phyloP scores from a whole-genome alignment of 768 basidiomycete genomes.

The Amanita brunnescens region DNA sequence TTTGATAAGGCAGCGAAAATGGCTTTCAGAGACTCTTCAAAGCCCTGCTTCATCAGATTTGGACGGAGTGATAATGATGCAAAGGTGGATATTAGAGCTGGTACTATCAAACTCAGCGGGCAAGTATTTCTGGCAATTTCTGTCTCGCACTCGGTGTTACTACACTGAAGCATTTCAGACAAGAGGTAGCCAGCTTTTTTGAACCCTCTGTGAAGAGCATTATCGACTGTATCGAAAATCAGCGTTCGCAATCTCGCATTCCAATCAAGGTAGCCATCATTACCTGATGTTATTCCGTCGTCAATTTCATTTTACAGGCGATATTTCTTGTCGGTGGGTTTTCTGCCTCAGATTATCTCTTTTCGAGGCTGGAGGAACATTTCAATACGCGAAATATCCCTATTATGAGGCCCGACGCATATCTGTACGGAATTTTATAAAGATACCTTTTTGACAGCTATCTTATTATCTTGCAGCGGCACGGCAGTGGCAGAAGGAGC shows the following conservation, averaged over 20 bases:
- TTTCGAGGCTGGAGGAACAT: slow-evolving; percentile 26
- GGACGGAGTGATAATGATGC: slow-evolving; percentile 34
- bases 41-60: slow-evolving; percentile 39
- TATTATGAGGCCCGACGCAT: slow-evolving; percentile 34
- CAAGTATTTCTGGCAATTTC: background rate
- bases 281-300: background rate
- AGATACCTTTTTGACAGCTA: background rate
- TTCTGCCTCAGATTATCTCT: slow-evolving; percentile 42
- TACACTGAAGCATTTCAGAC: background rate
- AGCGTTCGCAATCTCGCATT: background rate
- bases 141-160: slow-evolving; percentile 20
- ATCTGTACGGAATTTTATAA: slow-evolving; percentile 28
- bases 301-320: slow-evolving; percentile 14
- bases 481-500: slow-evolving; percentile 20
- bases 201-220: slow-evolving; percentile 2
- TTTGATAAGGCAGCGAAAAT: slow-evolving; percentile 44
- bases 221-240: background rate
- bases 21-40: slow-evolving; percentile 22
- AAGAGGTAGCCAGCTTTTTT: slow-evolving; percentile 9
- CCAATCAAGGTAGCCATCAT: slow-evolving; percentile 8
- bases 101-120: slow-evolving; percentile 19
- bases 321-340: slow-evolving; percentile 47
- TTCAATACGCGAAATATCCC: slow-evolving; percentile 25
- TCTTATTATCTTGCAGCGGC: slow-evolving; percentile 9
- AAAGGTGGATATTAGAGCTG: slow-evolving; percentile 31